phyloP scores from a whole-genome alignment of 495 filamentous ascomycete species.

The Xylaria venustula region DNA sequence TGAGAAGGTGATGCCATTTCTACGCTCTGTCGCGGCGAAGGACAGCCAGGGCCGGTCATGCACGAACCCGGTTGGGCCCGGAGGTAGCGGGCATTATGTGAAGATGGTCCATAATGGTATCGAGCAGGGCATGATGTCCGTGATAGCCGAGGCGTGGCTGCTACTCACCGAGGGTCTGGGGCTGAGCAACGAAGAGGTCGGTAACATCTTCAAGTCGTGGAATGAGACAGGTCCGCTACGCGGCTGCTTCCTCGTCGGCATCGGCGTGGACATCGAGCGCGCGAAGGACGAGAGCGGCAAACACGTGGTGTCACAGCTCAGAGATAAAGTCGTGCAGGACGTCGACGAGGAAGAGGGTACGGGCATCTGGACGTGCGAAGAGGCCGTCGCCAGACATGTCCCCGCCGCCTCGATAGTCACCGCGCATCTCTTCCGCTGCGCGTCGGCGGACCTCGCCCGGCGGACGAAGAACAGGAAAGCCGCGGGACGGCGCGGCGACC shows the following conservation, averaged over 20 bases:
- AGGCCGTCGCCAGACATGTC: constrained; percentile 62
- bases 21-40: constrained; percentile 58
- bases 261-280: constrained; percentile 62
- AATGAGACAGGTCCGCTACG: constrained; percentile 56
- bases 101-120: constrained; percentile 82
- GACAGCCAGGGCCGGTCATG: constrained; percentile 58
- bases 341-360: constrained; percentile 68
- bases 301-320: constrained; percentile 61
- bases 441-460: constrained; percentile 60
- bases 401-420: constrained; percentile 63
- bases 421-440: constrained; percentile 65
- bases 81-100: constrained; percentile 68
- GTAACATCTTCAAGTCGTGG: constrained; percentile 61
- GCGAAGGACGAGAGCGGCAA: constrained; percentile 46
- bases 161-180: constrained; percentile 60
- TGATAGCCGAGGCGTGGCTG: constrained; percentile 61
- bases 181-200: constrained; percentile 62
- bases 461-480: constrained; percentile 35
- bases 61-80: constrained; percentile 59
- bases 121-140: constrained; percentile 63
- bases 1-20: constrained; percentile 60
- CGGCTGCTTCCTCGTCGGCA: constrained; percentile 61
- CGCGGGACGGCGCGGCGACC: not conserved
- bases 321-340: constrained; percentile 78
- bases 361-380: constrained; percentile 61